phyloP scores from a whole-genome alignment of 2,329 filamentous ascomycete species.

The Stachybotrys echinatus region DNA sequence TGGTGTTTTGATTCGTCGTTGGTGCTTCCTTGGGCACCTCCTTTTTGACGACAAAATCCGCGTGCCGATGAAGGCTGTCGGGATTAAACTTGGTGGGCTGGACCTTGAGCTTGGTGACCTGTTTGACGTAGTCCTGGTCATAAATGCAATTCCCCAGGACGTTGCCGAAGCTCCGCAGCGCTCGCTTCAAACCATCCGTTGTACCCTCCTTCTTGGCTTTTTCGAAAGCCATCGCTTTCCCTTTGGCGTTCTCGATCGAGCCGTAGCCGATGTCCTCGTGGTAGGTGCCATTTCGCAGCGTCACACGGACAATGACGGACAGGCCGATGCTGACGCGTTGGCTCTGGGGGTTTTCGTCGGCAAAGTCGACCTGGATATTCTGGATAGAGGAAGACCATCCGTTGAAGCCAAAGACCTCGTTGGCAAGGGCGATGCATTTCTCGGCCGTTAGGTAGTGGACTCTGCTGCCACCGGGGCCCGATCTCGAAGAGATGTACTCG shows the following conservation, averaged over 20 bases:
- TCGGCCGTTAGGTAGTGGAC: constrained; percentile 95
- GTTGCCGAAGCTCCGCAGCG: constrained; percentile 89
- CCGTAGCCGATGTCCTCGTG: constrained; percentile 98
- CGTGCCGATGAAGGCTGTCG: constrained; percentile 74
- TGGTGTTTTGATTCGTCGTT: neutral
- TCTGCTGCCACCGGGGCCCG: constrained; percentile 76
- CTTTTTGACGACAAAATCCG: constrained; percentile 64
- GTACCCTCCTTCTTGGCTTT: constrained; percentile 98
- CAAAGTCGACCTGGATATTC: constrained; percentile 91
- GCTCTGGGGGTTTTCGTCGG: constrained; percentile 76
- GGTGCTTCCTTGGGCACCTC: constrained; percentile 30
- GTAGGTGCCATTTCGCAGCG: constrained; percentile 86
- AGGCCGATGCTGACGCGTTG: constrained; percentile 79
- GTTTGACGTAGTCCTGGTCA: constrained; percentile 87
- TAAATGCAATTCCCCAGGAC: constrained; percentile 98
- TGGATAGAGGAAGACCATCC: constrained; percentile 97
- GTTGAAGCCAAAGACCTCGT: constrained; percentile 95
- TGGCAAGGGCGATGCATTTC: constrained; percentile 92
- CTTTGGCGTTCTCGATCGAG: constrained; percentile 91
- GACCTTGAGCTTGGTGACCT: constrained; percentile 85
- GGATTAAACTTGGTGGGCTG: constrained; percentile 68
- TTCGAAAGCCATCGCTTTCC: constrained; percentile 92
- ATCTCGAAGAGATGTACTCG: constrained; percentile 86
- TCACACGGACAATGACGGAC: constrained; percentile 86
- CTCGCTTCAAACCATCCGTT: constrained; percentile 87